Percentiles rank a stretch among this genome's conserved stretches.
These are phyloP conservation scores for Gracilaria caudata DNA, from an alignment of 23 red algal genomes.

Conservation along the genomic window DNA sequence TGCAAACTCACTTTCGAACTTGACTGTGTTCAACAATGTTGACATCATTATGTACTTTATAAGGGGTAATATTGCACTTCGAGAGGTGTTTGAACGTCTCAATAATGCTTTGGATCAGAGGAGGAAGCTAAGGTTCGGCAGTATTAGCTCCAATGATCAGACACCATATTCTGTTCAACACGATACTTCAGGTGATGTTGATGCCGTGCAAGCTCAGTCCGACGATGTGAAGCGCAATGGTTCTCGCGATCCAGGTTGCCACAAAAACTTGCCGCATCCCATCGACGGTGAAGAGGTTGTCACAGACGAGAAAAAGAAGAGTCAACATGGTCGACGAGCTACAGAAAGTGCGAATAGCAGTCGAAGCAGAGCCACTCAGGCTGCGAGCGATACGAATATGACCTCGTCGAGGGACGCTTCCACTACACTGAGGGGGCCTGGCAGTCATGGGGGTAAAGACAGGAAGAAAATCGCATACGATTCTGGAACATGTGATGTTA, in stretches of 20 bases:
- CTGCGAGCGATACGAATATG: constrained; percentile 9
- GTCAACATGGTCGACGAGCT: not conserved
- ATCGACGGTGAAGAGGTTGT: not conserved
- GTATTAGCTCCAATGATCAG: constrained; percentile 13
- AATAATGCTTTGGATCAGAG: constrained; percentile 21
- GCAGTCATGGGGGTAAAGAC: not conserved
- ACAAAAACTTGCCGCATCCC: not conserved
- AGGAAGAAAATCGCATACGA: not conserved
- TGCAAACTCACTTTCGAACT: constrained; percentile 19
- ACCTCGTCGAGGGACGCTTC: constrained; percentile 5
- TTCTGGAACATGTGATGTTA: constrained; percentile 8
- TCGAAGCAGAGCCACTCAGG: constrained; percentile 18
- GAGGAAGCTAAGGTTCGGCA: constrained; percentile 14
- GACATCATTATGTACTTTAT: constrained; percentile 65
- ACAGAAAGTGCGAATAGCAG: constrained; percentile 2
- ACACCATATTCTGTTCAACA: not conserved
- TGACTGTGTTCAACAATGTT: constrained; percentile 56
- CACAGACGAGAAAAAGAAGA: not conserved
- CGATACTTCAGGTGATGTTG: not conserved
- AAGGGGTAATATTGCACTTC: constrained; percentile 18
- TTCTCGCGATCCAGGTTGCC: not conserved
- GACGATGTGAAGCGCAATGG: not conserved
- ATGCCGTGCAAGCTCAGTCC: not conserved
- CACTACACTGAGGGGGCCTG: not conserved
- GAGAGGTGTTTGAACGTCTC: constrained; percentile 31